Percentiles rank a stretch among this genome's conserved stretches.
phyloP scores from a whole-genome alignment of 352 stramenopile species.

The Phytophthora fragariae region DNA sequence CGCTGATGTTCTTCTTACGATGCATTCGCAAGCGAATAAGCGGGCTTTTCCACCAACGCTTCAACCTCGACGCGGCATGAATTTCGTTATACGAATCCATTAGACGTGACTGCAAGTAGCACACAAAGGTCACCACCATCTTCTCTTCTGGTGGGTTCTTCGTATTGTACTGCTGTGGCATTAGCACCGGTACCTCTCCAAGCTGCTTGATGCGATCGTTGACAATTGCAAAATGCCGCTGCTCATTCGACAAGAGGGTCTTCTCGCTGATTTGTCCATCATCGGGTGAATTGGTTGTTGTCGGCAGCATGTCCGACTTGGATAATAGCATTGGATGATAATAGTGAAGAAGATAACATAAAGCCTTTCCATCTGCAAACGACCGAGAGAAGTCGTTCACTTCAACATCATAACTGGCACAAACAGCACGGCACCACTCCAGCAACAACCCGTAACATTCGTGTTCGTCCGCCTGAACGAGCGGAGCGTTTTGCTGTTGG shows the following conservation, averaged over 20 bases:
- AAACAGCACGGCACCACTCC: conserved; percentile 94
- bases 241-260: conserved; percentile 69
- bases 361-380: conserved; percentile 93
- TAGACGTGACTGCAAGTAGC: conserved; percentile 94
- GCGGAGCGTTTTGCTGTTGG: conserved; percentile 41
- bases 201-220: conserved; percentile 91
- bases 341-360: conserved; percentile 96
- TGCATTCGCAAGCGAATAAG: conserved; percentile 59
- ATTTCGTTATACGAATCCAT: conserved; percentile 95
- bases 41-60: conserved; percentile 82
- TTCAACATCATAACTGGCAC: conserved; percentile 87
- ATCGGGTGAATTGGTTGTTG: conserved; percentile 43
- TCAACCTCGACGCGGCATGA: conserved; percentile 87
- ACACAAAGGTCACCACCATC: conserved; percentile 94
- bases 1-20: conserved; percentile 64
- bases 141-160: conserved; percentile 93
- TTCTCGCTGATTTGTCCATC: conserved; percentile 33
- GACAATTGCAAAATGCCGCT: conserved; percentile 88
- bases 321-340: conserved; percentile 94
- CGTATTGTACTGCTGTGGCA: conserved; percentile 90
- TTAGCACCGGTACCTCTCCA: conserved; percentile 91
- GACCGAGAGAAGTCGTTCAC: conserved; percentile 93
- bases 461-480: conserved; percentile 54
- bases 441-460: conserved; percentile 83
- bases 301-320: conserved; percentile 66